Base-by-base conservation (phyloP, 805 yeast genomes). In the Wickerhamiella azyma region DNA sequence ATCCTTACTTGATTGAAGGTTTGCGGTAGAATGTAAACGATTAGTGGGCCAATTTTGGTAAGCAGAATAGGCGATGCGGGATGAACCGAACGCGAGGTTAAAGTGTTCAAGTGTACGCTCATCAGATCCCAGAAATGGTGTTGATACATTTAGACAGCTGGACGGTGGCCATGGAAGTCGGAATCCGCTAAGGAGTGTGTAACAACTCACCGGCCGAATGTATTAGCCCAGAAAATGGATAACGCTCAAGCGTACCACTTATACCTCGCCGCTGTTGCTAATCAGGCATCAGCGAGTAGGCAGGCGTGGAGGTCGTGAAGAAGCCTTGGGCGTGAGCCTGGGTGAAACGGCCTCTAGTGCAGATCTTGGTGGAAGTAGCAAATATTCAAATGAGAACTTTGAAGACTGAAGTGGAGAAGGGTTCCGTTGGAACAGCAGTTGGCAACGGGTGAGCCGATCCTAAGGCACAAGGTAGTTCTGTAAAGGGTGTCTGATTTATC, bases 131-230 rank as follows among this genome's bases (percentile, higher is more conserved):
- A 64, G 67, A 65, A 65, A 62, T 63, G 67, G 68, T 64, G 67
- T 64, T 65, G 61, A 66, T 62, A 61, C 64, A 61, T 62, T 61
- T 57, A 65, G 68, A 62, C 62, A 60, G 66, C 70, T 70, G 74
- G 74, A 68, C 73, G 74, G 73, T 70, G 66, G 75, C 74, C 68
- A 59, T 62, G 60, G 66, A 66, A 65, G 70, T 63, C 61, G 71
- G 72, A 66, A 70, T 68, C 72, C 74, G 71, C 73, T 68, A 69
- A 69, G 74, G 74, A 68, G 66, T 68, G 69, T 64, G 68, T 61
- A 60, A 63, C 64, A 62, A 68, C 72, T 68, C 74, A 70, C 74
- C 74, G 71, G 71, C 66, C 66, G 69, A 64, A 65, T 65, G 67
- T 62, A 62, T 64, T 63, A 63, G 66, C 66, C 67, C 67, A 63